Percentiles rank a stretch among this genome's conserved stretches.
Evolutionary conservation across 2,329 filamentous ascomycete genomes (phyloP).

Genomic region (Sordariomycetes sp.): DNA sequence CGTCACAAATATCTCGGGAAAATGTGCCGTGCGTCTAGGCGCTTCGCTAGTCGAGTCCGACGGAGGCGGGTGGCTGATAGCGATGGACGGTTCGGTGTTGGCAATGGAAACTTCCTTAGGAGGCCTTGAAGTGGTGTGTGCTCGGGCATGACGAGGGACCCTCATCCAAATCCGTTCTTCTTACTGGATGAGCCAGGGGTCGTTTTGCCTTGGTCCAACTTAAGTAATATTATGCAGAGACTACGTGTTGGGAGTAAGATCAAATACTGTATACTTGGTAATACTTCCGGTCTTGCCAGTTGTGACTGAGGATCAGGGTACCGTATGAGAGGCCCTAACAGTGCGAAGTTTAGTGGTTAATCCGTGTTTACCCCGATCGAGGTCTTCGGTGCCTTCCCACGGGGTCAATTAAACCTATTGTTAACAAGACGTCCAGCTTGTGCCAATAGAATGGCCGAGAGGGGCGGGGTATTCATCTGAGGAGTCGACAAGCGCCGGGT

Average conservation of each 20-base stretch:
- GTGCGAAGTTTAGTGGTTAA: too few species aligned
- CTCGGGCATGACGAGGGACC: conserved; percentile 1
- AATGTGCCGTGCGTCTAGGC: background rate
- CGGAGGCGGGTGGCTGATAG: background rate
- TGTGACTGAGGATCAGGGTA: too few species aligned
- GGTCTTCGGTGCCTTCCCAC: too few species aligned
- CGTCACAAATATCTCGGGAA: background rate
- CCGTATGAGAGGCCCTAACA: too few species aligned
- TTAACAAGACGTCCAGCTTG: too few species aligned
- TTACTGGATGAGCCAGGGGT: background rate
- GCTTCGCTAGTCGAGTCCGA: background rate
- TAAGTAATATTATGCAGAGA: background rate
- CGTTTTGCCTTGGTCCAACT: background rate
- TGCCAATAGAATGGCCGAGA: too few species aligned
- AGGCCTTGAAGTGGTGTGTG: conserved; percentile 4
- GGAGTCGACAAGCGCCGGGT: too few species aligned
- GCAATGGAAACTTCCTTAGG: background rate
- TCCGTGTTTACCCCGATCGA: too few species aligned
- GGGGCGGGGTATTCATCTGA: too few species aligned
- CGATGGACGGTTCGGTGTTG: background rate
- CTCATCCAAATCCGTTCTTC: conserved; percentile 4
- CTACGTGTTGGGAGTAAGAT: background rate
- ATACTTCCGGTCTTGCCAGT: too few species aligned
- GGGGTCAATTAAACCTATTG: too few species aligned
- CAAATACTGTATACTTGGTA: background rate